These are phyloP conservation scores for Clonostachys rhizophaga DNA, from an alignment of 2,329 filamentous ascomycete species.

Conservation along the genomic window DNA sequence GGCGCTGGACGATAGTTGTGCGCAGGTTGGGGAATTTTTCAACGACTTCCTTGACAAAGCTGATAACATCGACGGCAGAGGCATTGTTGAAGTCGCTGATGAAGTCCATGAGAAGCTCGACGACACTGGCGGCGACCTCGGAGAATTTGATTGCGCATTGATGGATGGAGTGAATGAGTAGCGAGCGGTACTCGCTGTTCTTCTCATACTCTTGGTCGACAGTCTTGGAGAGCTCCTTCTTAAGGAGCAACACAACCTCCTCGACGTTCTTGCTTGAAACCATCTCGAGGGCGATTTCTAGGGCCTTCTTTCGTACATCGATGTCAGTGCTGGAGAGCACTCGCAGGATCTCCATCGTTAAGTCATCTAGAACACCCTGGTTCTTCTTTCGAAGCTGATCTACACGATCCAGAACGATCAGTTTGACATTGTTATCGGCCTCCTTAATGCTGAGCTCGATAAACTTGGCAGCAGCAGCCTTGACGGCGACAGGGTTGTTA, in stretches of 20 bases:
- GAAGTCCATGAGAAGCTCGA: conserved; percentile 97
- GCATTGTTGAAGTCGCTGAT: conserved; percentile 98
- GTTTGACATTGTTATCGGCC: conserved; percentile 97
- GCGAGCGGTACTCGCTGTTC: conserved; percentile 89
- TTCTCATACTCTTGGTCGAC: conserved; percentile 99
- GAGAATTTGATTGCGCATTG: conserved; percentile 99
- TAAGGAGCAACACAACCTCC: conserved; percentile 90
- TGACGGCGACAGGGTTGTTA: conserved; percentile 94
- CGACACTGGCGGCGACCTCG: conserved; percentile 93
- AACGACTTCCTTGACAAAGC: conserved; percentile 97
- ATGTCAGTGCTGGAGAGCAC: conserved; percentile 94
- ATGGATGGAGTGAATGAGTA: conserved; percentile 95
- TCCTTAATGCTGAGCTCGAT: conserved; percentile 97
- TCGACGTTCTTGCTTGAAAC: conserved; percentile 98
- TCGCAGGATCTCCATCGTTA: conserved; percentile 95
- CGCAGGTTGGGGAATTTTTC: conserved; percentile 94
- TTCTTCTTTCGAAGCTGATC: conserved; percentile 83
- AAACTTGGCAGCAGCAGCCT: conserved; percentile 92
- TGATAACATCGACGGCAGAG: conserved; percentile 95
- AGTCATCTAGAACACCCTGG: conserved; percentile 84
- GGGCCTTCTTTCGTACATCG: conserved; percentile 88
- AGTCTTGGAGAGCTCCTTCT: conserved; percentile 97
- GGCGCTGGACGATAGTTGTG: conserved; percentile 77
- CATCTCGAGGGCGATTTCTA: conserved; percentile 91
- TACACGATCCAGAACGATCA: conserved; percentile 94